These are phyloP conservation scores for Russula dissimulans DNA, from an alignment of 768 basidiomycete species.

Conservation along the genomic window DNA sequence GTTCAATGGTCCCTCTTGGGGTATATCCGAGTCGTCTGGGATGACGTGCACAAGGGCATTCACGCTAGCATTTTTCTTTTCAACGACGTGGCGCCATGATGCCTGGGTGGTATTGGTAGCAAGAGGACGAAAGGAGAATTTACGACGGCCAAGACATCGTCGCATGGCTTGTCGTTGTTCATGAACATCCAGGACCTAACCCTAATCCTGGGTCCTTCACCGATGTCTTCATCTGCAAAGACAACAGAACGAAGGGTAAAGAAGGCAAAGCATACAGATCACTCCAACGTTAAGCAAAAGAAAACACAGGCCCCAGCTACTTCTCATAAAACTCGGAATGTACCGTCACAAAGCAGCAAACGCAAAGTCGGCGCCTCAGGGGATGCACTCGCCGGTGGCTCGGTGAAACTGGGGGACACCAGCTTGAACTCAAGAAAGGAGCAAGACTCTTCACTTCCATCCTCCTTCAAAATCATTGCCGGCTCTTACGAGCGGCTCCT, in stretches of 20 bases:
- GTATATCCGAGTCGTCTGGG: not conserved
- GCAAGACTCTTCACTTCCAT: conserved; percentile 30
- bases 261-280: conserved; percentile 3
- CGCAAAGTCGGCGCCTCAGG: conserved; percentile 15
- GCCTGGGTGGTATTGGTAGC: not conserved
- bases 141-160: conserved; percentile 9
- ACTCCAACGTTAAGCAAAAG: not conserved
- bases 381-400: conserved; percentile 18
- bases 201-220: conserved; percentile 12
- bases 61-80: conserved; percentile 30
- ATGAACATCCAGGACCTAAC: conserved; percentile 17
- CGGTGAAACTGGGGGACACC: conserved; percentile 20
- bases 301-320: not conserved
- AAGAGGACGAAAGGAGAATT: conserved; percentile 1
- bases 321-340: not conserved
- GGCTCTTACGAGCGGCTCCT: conserved; percentile 96
- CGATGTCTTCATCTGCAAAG: conserved; percentile 5
- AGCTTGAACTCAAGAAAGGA: conserved; percentile 16
- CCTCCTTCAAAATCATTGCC: conserved; percentile 75
- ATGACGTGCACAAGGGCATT: conserved; percentile 46
- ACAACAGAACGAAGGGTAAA: conserved; percentile 9
- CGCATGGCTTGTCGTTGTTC: conserved; percentile 1
- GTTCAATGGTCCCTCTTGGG: conserved; percentile 26
- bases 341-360: conserved; percentile 21
- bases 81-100: conserved; percentile 12